These are phyloP conservation scores for Corymbia citriodora DNA, from an alignment of 441 rosid species.

Conservation along the genomic window DNA sequence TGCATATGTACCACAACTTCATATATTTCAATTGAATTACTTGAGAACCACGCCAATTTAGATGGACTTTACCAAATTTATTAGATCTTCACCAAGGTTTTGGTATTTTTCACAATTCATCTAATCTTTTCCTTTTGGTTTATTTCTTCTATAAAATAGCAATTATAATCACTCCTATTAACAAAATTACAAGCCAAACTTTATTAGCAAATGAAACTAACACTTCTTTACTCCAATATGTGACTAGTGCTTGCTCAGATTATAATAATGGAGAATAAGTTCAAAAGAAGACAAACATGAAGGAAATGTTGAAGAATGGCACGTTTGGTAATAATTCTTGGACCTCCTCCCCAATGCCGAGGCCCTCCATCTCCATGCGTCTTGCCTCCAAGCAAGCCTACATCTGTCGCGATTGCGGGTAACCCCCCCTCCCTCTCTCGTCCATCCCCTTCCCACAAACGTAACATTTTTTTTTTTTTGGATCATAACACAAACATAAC, in stretches of 20 bases:
- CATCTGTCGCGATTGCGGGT: constrained; percentile 98
- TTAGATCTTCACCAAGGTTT: neutral
- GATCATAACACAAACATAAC: neutral
- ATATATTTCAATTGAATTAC: neutral
- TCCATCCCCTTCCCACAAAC: neutral
- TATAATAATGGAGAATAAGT: too few species aligned
- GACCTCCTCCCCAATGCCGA: constrained; percentile 18
- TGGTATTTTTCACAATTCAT: neutral
- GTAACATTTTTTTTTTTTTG: too few species aligned
- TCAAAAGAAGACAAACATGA: too few species aligned
- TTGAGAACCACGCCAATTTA: neutral
- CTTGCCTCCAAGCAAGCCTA: constrained; percentile 79
- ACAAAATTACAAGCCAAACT: neutral
- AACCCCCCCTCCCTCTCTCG: neutral
- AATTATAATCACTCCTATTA: neutral
- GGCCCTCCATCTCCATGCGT: constrained; percentile 69
- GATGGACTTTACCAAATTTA: neutral
- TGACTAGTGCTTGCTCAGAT: too few species aligned
- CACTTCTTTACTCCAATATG: too few species aligned
- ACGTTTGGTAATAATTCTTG: neutral
- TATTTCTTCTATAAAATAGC: neutral
- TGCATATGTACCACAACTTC: neutral
- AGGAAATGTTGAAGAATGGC: too few species aligned
- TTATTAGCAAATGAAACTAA: neutral
- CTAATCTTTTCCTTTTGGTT: neutral